phyloP scores from a whole-genome alignment of 257 asterid genomes.

The Fraxinus pennsylvanica region DNA sequence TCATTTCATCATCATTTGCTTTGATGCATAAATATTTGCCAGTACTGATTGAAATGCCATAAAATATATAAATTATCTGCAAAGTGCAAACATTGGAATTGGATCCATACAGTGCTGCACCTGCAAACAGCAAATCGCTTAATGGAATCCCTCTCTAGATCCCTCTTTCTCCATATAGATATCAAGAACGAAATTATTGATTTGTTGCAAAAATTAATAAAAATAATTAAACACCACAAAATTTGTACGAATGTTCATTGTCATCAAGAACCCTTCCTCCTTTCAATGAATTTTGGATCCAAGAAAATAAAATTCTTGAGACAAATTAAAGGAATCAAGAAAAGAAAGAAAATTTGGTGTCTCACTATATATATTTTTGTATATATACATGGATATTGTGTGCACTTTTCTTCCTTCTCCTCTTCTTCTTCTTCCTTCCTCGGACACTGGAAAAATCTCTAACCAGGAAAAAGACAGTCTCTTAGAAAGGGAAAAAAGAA shows the following conservation, averaged over 20 bases:
- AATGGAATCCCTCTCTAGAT: conserved; percentile 17
- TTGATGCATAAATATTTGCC: conserved; percentile 6
- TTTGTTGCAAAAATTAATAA: not conserved
- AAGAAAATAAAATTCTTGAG: not conserved
- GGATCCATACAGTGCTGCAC: conserved; percentile 39
- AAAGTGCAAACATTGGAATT: conserved; percentile 34
- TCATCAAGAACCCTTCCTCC: conserved; percentile 4
- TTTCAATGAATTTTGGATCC: conserved; percentile 5
- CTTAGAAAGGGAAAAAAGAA: conserved; percentile 52
- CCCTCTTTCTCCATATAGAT: not conserved
- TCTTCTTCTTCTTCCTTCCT: conserved; percentile 43
- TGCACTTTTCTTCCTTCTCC: conserved; percentile 22
- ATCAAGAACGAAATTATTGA: not conserved
- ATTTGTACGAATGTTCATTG: not conserved
- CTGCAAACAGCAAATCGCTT: conserved; percentile 14
- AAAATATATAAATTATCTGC: conserved; percentile 8
- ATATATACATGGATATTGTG: conserved; percentile 10
- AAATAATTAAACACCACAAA: conserved; percentile 17
- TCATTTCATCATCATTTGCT: conserved; percentile 28
- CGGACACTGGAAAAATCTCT: conserved; percentile 60
- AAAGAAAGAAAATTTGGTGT: conserved; percentile 1
- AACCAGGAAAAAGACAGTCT: conserved; percentile 39
- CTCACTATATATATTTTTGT: not conserved
- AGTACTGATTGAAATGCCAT: not conserved
- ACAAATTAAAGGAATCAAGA: not conserved